Conservation (phyloP, 129 eudicot genomes). For the Sambucus nigra region DNA sequence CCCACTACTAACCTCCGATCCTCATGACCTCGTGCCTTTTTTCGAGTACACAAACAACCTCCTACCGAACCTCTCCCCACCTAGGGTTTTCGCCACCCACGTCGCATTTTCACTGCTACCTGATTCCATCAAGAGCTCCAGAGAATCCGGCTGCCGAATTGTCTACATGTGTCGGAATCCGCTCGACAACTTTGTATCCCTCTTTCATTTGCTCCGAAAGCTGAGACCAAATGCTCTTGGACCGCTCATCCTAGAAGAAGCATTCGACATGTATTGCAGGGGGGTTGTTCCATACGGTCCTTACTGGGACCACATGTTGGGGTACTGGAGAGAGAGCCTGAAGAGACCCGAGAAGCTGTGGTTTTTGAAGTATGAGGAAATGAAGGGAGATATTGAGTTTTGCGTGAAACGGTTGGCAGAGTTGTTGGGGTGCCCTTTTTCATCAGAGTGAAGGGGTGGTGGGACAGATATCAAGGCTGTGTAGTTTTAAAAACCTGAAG, state of each 20-base stretch:
- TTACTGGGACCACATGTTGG: neutral
- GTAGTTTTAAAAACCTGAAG: neutral
- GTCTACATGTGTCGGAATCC: neutral
- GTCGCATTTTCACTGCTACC: slow-evolving; percentile 12
- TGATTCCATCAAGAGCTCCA: neutral
- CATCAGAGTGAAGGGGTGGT: slow-evolving; percentile 1
- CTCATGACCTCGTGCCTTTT: slow-evolving; percentile 21
- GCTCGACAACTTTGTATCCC: neutral
- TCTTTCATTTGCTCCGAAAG: neutral
- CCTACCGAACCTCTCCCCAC: slow-evolving; percentile 15
- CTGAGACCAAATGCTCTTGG: neutral
- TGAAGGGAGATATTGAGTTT: neutral
- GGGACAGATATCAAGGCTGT: neutral
- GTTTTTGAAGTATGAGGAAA: neutral
- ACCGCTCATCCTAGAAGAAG: neutral
- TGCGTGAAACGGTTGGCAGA: neutral
- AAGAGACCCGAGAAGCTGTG: neutral
- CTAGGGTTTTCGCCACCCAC: slow-evolving; percentile 25
- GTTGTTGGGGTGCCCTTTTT: neutral
- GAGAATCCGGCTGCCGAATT: neutral
- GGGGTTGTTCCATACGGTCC: neutral
- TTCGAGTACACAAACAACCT: slow-evolving; percentile 5
- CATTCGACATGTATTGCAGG: slow-evolving; percentile 1
- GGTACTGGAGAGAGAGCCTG: neutral
- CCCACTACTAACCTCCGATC: slow-evolving; percentile 13